Base-by-base conservation (phyloP, 2,329 filamentous ascomycete species). In the Rasamsonia emersonii region DNA sequence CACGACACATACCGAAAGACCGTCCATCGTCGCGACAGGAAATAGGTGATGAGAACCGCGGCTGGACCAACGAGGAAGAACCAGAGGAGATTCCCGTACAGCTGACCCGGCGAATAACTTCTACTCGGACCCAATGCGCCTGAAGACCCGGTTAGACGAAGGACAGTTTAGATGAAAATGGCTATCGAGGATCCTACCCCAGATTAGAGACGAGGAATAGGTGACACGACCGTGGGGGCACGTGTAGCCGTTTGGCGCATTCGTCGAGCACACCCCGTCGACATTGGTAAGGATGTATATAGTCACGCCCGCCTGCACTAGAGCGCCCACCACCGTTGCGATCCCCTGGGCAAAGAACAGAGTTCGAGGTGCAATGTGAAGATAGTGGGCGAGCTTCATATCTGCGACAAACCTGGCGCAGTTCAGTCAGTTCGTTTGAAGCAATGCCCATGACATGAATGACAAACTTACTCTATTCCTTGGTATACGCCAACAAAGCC, bases 121-220 rank as follows among this genome's bases (percentile, higher is more conserved):
- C 79, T 73, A 2, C 67, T 65, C 0, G 81, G 80, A 1, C 81
- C 81, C 35, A 85, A 77, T 30, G 77, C 73, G 31, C 56, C 56
- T 63, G 10, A 36, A 37, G 4, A 49, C 43, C 20, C 24, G 10
- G 5, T 24, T 16, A 18, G 24, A 23, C 9, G 15, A 11, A 36
- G 9, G 10, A 23, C 20, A 23, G 20, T n/a, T 23, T 6, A 7
- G 5, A 3, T 7, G 9, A 13, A 29, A 18, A 9, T 4, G 28
- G 15, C 7, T 2, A 24, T 16, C 32, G 7, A 20, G 18, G 9
- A 4, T 39, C 41, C 33, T 42, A 57, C 80, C 80, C 79, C 79
- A 82, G 42, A 82, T 75, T 32, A 82, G 65, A 9, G 77, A 82
- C 0, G 77, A 76, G 0, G 77, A 82, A 57, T 79, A 85, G 47